phyloP scores from a whole-genome alignment of 345 rosid species.

The Eucalyptus sideroxylon region DNA sequence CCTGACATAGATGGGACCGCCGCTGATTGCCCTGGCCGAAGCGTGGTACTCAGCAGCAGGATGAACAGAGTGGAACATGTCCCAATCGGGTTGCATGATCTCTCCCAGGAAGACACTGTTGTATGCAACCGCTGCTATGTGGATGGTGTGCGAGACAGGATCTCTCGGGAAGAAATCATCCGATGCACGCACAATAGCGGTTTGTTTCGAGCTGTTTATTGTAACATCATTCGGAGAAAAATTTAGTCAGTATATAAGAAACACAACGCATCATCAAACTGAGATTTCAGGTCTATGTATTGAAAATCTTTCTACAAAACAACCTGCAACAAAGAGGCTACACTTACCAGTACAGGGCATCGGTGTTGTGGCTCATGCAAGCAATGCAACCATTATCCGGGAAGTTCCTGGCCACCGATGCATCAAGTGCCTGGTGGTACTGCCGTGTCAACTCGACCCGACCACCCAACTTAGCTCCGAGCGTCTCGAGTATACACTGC shows the following conservation, averaged over 20 bases:
- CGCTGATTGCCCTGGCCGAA: conserved; percentile 90
- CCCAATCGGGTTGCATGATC: conserved; percentile 94
- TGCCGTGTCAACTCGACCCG: conserved; percentile 74
- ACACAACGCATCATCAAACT: background rate
- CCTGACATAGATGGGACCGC: conserved; percentile 92
- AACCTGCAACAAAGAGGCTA: background rate
- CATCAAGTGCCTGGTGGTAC: conserved; percentile 89
- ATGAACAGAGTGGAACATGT: conserved; percentile 89
- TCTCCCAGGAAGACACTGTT: conserved; percentile 90
- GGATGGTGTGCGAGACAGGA: conserved; percentile 87
- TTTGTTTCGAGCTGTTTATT: conserved; percentile 71
- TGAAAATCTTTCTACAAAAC: background rate
- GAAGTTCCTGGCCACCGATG: conserved; percentile 66
- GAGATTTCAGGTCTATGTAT: background rate
- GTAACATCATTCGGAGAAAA: background rate
- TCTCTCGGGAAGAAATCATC: conserved; percentile 94
- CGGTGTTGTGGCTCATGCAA: conserved; percentile 95
- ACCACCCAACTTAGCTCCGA: conserved; percentile 77
- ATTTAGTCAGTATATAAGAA: background rate
- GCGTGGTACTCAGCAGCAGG: conserved; percentile 95
- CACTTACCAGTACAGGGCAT: conserved; percentile 84
- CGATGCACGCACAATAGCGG: conserved; percentile 86
- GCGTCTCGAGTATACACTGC: conserved; percentile 86
- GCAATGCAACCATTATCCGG: conserved; percentile 90
- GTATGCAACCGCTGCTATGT: conserved; percentile 80